phyloP scores from a whole-genome alignment of 306 rosid species.

The Ceratonia siliqua region DNA sequence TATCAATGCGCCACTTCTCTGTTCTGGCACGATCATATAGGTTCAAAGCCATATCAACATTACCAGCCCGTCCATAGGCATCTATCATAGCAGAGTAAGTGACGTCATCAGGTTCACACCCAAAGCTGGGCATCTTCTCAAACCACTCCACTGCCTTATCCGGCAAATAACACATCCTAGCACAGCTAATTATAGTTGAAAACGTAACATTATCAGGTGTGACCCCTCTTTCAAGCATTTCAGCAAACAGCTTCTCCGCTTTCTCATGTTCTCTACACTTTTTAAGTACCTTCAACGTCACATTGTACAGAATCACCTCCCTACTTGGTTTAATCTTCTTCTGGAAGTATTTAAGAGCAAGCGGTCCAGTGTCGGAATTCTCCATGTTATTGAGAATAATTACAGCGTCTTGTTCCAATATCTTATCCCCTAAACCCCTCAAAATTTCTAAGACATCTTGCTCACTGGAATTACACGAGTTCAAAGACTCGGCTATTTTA shows the following conservation, averaged over 20 bases:
- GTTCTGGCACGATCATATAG: slow-evolving; percentile 75
- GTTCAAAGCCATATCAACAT: slow-evolving; percentile 67
- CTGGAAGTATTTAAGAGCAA: slow-evolving; percentile 58
- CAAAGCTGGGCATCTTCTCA: slow-evolving; percentile 71
- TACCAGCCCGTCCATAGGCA: slow-evolving; percentile 77
- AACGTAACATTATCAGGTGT: slow-evolving; percentile 74
- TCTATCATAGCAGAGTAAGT: slow-evolving; percentile 65
- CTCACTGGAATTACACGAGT: slow-evolving; percentile 49
- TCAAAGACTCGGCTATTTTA: slow-evolving; percentile 56
- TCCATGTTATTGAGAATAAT: slow-evolving; percentile 56
- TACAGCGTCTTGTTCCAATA: slow-evolving; percentile 59
- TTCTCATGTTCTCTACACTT: slow-evolving; percentile 55
- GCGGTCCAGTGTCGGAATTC: slow-evolving; percentile 54
- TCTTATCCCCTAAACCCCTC: slow-evolving; percentile 42
- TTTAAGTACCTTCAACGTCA: slow-evolving; percentile 64
- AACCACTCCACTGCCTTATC: slow-evolving; percentile 79
- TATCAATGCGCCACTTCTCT: slow-evolving; percentile 72
- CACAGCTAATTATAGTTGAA: slow-evolving; percentile 74
- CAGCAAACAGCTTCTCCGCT: slow-evolving; percentile 83
- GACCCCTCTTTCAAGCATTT: slow-evolving; percentile 69
- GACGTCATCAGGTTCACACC: slow-evolving; percentile 62
- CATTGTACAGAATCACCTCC: slow-evolving; percentile 66
- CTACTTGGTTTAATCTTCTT: slow-evolving; percentile 36
- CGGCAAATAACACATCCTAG: slow-evolving; percentile 52
- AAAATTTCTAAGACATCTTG: slow-evolving; percentile 48